phyloP scores from a whole-genome alignment of 192 early-diverging fungal genomes.

The Thamnidium elegans region DNA sequence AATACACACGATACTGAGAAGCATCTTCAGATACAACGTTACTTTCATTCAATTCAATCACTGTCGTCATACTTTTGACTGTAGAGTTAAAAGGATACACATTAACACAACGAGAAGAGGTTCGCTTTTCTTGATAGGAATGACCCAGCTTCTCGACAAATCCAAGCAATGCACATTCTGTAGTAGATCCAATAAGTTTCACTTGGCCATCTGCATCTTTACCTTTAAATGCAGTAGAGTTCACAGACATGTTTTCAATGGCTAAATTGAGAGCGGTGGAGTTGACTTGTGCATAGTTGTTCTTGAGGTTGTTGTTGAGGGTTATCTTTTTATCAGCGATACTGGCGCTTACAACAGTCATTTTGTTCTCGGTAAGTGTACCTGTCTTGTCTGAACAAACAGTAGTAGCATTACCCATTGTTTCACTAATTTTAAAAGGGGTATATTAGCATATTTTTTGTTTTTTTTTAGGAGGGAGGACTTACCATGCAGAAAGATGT shows the following conservation, averaged over 20 bases:
- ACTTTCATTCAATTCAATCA: constrained; percentile 44
- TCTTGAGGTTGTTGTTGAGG: constrained; percentile 16
- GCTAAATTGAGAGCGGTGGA: constrained; percentile 36
- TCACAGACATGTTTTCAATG: constrained; percentile 63
- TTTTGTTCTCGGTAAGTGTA: constrained; percentile 80
- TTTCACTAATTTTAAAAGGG: constrained; percentile 49
- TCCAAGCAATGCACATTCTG: constrained; percentile 73
- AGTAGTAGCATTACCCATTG: constrained; percentile 79
- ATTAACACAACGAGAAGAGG: constrained; percentile 50
- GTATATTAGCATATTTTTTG: neutral
- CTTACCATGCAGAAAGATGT: constrained; percentile 61
- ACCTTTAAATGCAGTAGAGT: constrained; percentile 75
- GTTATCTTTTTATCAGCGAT: constrained; percentile 22
- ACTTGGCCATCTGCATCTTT: constrained; percentile 59
- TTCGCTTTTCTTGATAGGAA: constrained; percentile 54
- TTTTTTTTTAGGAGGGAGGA: neutral
- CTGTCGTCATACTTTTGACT: constrained; percentile 86
- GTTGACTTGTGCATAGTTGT: constrained; percentile 46
- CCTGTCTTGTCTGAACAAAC: constrained; percentile 90
- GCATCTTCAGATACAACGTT: constrained; percentile 19
- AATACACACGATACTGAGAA: constrained; percentile 54
- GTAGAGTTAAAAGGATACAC: constrained; percentile 88
- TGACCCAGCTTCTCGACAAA: constrained; percentile 62
- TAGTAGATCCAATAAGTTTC: constrained; percentile 76
- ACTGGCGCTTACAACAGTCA: constrained; percentile 59